Evolutionary conservation across 495 filamentous ascomycete genomes (phyloP), one percentile per base, ranked within the genome.

Genomic region (Penicillium fimorum): DNA sequence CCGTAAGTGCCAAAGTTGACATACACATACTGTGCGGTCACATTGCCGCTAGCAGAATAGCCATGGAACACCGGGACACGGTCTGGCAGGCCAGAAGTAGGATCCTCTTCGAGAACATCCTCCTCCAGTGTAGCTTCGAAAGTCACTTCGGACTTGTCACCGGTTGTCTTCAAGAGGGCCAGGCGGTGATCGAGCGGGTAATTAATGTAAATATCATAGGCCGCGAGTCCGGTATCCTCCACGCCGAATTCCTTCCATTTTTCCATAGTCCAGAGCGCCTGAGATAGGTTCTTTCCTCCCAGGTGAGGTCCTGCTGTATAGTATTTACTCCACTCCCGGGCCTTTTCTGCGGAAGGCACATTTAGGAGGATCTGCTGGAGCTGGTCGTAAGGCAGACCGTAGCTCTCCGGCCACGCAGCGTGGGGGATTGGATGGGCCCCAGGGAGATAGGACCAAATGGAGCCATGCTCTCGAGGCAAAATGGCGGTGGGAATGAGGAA

Each of bases 41-140:
- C 93, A 65, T 97, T 96, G 5, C 94, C 94, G 50, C 76, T 89
- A 5, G 91, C 91, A 8, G 90, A 95, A 68, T 97, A 97, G 25
- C 94, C 94, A 70, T 98, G 92, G 73, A 98, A 98, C 3, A 88
- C 94, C 4, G 95, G 92, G 42, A 98, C 82, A 29, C 92, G 81
- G 57, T 94, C 80, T 13, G 81, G 69, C 25, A 91, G 69, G 25
- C 84, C 77, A 22, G 82, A 90, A 0, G 92, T 96, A 5, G 81
- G 76, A 67, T 97, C 95, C 53, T 96, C 85, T 0, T 89, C 79
- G n/a, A 97, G 75, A 4, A 90, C 80, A 70, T 96, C 90, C 70
- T 98, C 94, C 64, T 89, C 84, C 40, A 98, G 66, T 0, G 80
- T 84, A 3, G 91, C 92, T 67, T 96, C 89, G 61, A 85, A 97